Base-by-base conservation (phyloP, 805 yeast species). In the Brettanomyces custersianus region DNA sequence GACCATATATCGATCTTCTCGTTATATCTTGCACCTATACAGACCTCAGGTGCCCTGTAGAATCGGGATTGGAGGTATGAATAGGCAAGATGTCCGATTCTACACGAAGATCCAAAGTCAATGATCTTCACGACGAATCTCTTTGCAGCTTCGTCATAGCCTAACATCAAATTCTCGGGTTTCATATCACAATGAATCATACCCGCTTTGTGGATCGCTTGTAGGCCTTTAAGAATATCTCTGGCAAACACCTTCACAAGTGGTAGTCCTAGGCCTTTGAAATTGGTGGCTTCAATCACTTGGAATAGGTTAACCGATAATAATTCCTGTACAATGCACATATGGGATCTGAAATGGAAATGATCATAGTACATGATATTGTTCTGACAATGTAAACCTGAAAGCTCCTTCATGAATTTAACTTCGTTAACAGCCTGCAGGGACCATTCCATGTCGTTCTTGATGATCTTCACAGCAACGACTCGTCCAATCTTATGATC, bases 181-280 rank as follows among this genome's bases (percentile, higher is more conserved):
- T 86, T 86, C 38, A 86, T 60, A 52, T 86, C 95, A 48, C 94
- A 85, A 52, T 86, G 95, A 19, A 86, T 74, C 5, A 86, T 68
- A 10, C 66, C 62, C 20, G 64, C 51, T 0, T 58, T 44, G 45
- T 80, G 87, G 23, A 86, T 62, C 43, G 65, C 75, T n/a, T 65
- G 54, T 30, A 86, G 53, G 0, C 84, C 88, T 6, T 61, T 52
- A 11, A 83, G 55, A 4, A 82, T 59, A 40, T 82, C 84, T 29
- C 44, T 51, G 0, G 78, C 59, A 49, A 84, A 68, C 19, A 49
- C 49, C 42, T 58, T 53, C 8, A 77, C 49, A 1, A 74, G 43
- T 1, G 47, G 33, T 29, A 64, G 51, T 8, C 66, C 57, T 18
- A 78, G 52, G 0, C 84, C 84, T 40, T 57, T 57, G 47, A 68